Evolutionary conservation across 768 basidiomycete genomes (phyloP).

Genomic region (Mycena venus): DNA sequence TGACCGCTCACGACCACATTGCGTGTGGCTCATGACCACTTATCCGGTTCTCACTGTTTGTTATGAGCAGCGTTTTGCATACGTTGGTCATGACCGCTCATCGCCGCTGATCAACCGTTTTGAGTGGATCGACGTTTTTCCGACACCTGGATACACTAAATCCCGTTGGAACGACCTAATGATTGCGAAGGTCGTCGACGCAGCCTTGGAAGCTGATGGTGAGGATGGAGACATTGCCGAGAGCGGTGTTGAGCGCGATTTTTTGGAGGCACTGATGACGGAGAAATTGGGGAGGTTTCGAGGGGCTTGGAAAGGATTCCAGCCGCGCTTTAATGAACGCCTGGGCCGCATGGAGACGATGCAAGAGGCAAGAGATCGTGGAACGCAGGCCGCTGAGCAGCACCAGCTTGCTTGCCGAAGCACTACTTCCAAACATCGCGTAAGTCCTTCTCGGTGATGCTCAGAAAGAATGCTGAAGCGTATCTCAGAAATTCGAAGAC

Average conservation of each 20-base stretch:
- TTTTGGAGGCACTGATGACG: slow-evolving; percentile 16
- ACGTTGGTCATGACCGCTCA: too few relatives aligned
- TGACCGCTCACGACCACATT: too few relatives aligned
- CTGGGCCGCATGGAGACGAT: slow-evolving; percentile 20
- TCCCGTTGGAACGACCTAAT: slow-evolving; percentile 28
- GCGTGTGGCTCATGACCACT: too few relatives aligned
- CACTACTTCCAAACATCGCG: slow-evolving; percentile 22
- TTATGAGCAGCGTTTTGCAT: too few relatives aligned
- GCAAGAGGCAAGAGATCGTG: slow-evolving; percentile 23
- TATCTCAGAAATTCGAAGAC: slow-evolving; percentile 14
- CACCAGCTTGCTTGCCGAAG: slow-evolving; percentile 15
- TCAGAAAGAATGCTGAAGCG: background rate
- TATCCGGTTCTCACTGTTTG: too few relatives aligned
- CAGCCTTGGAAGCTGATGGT: slow-evolving; percentile 10
- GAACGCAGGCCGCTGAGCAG: background rate
- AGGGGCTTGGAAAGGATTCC: slow-evolving; percentile 20
- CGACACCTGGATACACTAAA: slow-evolving; percentile 21
- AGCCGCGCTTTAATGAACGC: slow-evolving; percentile 16
- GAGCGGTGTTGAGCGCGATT: slow-evolving; percentile 9
- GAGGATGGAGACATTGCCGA: slow-evolving; percentile 10
- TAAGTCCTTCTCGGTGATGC: slow-evolving; percentile 11
- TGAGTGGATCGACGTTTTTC: too few relatives aligned
- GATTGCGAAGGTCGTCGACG: slow-evolving; percentile 18
- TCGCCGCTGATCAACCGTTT: too few relatives aligned
- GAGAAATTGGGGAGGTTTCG: slow-evolving; percentile 18